Base-by-base conservation (phyloP, 225 moss, liverwort and hornwort species). In the Rhytidiadelphus loreus region DNA sequence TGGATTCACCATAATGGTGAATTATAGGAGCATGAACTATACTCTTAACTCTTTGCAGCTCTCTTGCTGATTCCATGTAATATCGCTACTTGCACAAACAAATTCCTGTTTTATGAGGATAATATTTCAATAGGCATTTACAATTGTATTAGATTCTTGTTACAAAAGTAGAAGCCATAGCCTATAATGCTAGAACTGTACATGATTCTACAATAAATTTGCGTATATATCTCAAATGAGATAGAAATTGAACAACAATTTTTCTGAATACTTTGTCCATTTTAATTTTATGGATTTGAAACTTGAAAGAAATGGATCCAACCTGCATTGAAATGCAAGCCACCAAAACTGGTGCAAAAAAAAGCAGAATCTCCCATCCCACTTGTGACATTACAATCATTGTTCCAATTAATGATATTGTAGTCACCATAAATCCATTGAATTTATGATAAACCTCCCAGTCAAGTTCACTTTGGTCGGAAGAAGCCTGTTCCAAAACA, bases 301-400 rank as follows among this genome's bases (percentile, higher is more conserved):
- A 29, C 77, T 57, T 29, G 17, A 58, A 66, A 89, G 63, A 86
- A 86, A 77, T 84, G 13, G 74, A 89, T 89, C 85, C 52, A 87
- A 95, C 95, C 95, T 95, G 94, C 93, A 95, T 93, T 57, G 73
- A 90, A 86, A 95, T 90, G 79, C 95, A 95, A 78, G 91, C 90
- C 13, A 90, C 93, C 64, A 92, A 93, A 64, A 95, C 91, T 41
- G 95, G 95, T 18, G 86, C 80, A 84, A 95, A 92, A 20, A 95
- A 64, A 55, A 94, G 66, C 30, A 94, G 91, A 85, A 95, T 89
- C 71, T 90, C 94, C 93, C 91, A 94, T n/a, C 94, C 92, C 25
- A 93, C 92, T 94, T 94, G 95, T 21, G 94, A 93, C 95, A 95
- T 95, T 32, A 95, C 95, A 37, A 91, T 69, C 74, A 95, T 90